These are phyloP conservation scores for Cladosporium phlei DNA, from an alignment of 2,329 filamentous ascomycete genomes.

Conservation along the genomic window DNA sequence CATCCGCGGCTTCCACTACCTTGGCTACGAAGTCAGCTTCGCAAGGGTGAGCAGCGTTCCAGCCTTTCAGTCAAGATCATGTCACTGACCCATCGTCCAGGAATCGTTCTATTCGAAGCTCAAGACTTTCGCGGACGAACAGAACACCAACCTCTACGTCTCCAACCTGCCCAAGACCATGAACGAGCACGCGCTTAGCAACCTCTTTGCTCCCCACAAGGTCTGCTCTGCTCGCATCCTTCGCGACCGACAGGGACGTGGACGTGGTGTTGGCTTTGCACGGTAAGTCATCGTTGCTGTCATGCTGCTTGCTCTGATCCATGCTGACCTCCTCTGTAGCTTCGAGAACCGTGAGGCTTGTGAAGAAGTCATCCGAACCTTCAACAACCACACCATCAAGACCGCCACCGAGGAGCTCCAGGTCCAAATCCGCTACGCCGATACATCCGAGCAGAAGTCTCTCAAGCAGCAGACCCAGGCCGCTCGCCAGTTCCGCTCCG, in stretches of 20 bases:
- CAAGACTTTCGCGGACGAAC: slow-evolving; percentile 86
- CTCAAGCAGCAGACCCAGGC: slow-evolving; percentile 94
- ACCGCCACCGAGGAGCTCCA: slow-evolving; percentile 70
- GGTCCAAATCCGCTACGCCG: slow-evolving; percentile 91
- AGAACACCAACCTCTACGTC: slow-evolving; percentile 93
- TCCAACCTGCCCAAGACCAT: slow-evolving; percentile 91
- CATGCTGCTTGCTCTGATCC: background rate
- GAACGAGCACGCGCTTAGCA: slow-evolving; percentile 79
- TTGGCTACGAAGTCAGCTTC: slow-evolving; percentile 97
- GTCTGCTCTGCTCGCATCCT: slow-evolving; percentile 94
- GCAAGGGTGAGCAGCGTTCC: slow-evolving; percentile 78
- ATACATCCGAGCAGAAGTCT: slow-evolving; percentile 93
- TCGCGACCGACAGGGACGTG: slow-evolving; percentile 84
- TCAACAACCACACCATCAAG: slow-evolving; percentile 62
- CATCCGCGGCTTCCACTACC: slow-evolving; percentile 88
- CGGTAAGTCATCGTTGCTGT: slow-evolving; percentile 55
- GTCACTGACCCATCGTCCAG: slow-evolving; percentile 42
- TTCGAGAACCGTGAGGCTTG: slow-evolving; percentile 88
- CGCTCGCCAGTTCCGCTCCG: slow-evolving; percentile 89
- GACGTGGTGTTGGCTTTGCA: slow-evolving; percentile 94
- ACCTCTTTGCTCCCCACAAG: slow-evolving; percentile 72
- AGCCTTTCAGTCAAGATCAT: background rate
- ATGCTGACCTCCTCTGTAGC: slow-evolving; percentile 44
- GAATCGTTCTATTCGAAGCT: slow-evolving; percentile 98
- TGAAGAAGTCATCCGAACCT: slow-evolving; percentile 80